Percentiles rank a stretch among this genome's conserved stretches.
Evolutionary conservation across 2,329 filamentous ascomycete species (phyloP).

Genomic region (Diplocarpon rosae): DNA sequence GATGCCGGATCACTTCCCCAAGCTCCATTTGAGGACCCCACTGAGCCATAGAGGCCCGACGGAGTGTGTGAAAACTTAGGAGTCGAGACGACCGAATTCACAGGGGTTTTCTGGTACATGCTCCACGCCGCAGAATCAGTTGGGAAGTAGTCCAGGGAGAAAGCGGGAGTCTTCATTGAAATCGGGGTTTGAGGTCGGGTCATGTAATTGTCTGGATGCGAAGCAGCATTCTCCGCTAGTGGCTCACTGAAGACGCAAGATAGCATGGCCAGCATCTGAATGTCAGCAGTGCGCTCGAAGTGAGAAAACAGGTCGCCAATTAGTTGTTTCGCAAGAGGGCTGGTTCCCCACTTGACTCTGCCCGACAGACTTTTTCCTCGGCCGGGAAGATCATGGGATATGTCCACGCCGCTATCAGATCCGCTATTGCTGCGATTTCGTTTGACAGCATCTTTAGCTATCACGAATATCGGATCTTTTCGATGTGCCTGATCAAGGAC

Average conservation of each 20-base stretch:
- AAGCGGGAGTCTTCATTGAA: constrained; percentile 54
- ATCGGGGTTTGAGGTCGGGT: constrained; percentile 51
- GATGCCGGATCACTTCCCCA: constrained; percentile 44
- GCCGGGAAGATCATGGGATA: constrained; percentile 31
- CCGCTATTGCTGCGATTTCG: constrained; percentile 28
- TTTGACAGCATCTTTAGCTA: constrained; percentile 52
- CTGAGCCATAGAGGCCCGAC: constrained; percentile 41
- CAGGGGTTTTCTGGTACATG: constrained; percentile 39
- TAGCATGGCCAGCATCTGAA: constrained; percentile 63
- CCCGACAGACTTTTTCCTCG: constrained; percentile 35
- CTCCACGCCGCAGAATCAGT: constrained; percentile 45
- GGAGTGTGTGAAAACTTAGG: constrained; percentile 47
- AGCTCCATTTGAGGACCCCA: constrained; percentile 43
- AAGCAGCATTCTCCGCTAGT: constrained; percentile 41
- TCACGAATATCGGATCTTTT: constrained; percentile 46
- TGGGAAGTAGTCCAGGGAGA: constrained; percentile 57
- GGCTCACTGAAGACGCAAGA: constrained; percentile 58
- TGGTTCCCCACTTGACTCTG: constrained; percentile 56
- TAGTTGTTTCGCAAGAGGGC: constrained; percentile 51
- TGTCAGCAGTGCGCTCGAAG: constrained; percentile 50
- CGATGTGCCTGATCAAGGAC: constrained; percentile 44
- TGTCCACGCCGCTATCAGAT: constrained; percentile 37
- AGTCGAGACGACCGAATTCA: constrained; percentile 44
- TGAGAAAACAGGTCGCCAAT: constrained; percentile 52
- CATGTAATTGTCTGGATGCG: constrained; percentile 45